phyloP scores from a whole-genome alignment of 768 basidiomycete species.

The Asterophora lycoperdoides region DNA sequence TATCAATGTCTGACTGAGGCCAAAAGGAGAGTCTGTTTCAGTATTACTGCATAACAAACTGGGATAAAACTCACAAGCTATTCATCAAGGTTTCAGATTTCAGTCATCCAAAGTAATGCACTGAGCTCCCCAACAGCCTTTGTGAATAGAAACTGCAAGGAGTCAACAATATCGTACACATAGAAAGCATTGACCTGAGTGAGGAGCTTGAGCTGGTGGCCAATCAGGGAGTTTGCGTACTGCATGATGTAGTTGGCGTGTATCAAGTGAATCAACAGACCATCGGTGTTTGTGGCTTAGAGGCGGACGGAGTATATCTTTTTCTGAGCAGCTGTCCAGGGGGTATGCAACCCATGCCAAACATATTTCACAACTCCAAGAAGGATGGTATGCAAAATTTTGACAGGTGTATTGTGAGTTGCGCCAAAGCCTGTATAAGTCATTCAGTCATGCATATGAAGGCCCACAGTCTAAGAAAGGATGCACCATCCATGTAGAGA shows the following conservation, averaged over 20 bases:
- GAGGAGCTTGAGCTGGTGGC: constrained; percentile 35
- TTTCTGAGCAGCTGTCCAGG: constrained; percentile 25
- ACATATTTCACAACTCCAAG: constrained; percentile 40
- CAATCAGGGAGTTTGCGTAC: constrained; percentile 20
- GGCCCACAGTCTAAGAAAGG: neutral
- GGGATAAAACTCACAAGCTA: constrained; percentile 36
- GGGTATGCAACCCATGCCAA: constrained; percentile 32
- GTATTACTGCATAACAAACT: too few relatives aligned
- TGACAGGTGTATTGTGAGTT: constrained; percentile 27
- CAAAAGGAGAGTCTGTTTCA: too few relatives aligned
- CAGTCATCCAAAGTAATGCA: constrained; percentile 37
- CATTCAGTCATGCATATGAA: neutral
- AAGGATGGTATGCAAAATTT: constrained; percentile 42
- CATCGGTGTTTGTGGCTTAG: constrained; percentile 28
- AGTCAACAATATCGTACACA: constrained; percentile 28
- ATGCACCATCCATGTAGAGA: constrained; percentile 24
- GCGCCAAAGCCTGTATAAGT: constrained; percentile 19
- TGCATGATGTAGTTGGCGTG: constrained; percentile 39
- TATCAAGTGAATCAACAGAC: constrained; percentile 29
- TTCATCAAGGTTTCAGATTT: constrained; percentile 32
- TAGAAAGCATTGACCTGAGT: constrained; percentile 35
- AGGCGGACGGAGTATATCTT: constrained; percentile 25
- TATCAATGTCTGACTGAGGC: constrained; percentile 24
- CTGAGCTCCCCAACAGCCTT: constrained; percentile 30
- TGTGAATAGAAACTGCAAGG: constrained; percentile 22